Evolutionary conservation across 495 filamentous ascomycete genomes (phyloP).

Genomic region (Aspergillus kassunensis): DNA sequence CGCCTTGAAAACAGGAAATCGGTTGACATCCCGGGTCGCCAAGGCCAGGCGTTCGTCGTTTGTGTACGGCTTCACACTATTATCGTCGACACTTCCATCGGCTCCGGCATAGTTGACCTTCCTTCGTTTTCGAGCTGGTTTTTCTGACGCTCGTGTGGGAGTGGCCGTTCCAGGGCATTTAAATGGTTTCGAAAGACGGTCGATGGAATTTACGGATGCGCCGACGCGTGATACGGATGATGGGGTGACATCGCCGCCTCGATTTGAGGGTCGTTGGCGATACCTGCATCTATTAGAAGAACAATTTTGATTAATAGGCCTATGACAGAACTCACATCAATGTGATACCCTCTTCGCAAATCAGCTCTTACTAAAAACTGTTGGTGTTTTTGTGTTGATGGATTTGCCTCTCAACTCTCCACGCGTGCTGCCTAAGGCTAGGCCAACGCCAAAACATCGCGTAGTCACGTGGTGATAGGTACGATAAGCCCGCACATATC

Average conservation of each 20-base stretch:
- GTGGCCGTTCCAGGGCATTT: conserved; percentile 85
- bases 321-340: conserved; percentile 16
- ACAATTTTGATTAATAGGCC: no score
- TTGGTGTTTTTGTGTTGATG: background rate
- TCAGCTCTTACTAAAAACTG: no score
- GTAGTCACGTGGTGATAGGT: conserved; percentile 33
- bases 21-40: conserved; percentile 82
- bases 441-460: conserved; percentile 38
- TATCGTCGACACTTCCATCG: conserved; percentile 62
- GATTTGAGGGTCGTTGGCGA: conserved; percentile 31
- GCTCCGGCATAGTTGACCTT: conserved; percentile 88
- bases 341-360: no score
- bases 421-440: conserved; percentile 26
- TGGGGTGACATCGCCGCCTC: conserved; percentile 36
- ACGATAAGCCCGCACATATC: background rate
- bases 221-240: conserved; percentile 26
- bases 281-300: conserved; percentile 33
- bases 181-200: conserved; percentile 81
- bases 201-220: conserved; percentile 50
- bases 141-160: conserved; percentile 64
- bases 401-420: conserved; percentile 7
- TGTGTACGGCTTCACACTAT: conserved; percentile 75
- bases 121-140: conserved; percentile 79
- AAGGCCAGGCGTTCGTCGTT: conserved; percentile 85
- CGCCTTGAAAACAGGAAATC: conserved; percentile 81